Evolutionary conservation across 192 early-diverging fungal species (phyloP).

Genomic region (Backusella luteola): DNA sequence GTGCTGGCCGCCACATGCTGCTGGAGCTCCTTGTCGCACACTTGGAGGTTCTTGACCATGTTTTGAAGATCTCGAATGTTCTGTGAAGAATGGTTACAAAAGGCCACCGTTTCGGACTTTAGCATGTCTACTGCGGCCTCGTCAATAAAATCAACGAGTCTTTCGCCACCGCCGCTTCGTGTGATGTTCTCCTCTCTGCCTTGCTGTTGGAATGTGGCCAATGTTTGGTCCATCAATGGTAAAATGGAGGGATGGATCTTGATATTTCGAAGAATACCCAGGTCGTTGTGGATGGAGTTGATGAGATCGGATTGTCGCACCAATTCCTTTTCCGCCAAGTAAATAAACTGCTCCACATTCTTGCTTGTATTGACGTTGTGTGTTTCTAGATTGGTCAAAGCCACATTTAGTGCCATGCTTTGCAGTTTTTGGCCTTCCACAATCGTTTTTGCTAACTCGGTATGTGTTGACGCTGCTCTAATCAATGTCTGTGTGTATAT

Average conservation of each 20-base stretch:
- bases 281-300: slow-evolving; percentile 36
- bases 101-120: not conserved
- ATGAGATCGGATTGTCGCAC: slow-evolving; percentile 30
- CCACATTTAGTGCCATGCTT: slow-evolving; percentile 49
- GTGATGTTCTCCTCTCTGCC: not conserved
- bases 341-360: slow-evolving; percentile 41
- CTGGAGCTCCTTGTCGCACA: slow-evolving; percentile 14
- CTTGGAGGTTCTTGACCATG: slow-evolving; percentile 8
- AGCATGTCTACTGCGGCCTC: not conserved
- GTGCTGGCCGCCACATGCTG: slow-evolving; percentile 13
- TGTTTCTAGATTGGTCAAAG: slow-evolving; percentile 47
- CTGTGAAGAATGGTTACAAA: not conserved
- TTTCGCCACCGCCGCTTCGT: not conserved
- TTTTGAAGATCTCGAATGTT: slow-evolving; percentile 21
- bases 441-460: slow-evolving; percentile 37
- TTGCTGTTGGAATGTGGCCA: not conserved
- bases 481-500: slow-evolving; percentile 23
- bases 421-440: slow-evolving; percentile 48
- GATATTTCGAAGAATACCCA: slow-evolving; percentile 43
- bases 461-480: slow-evolving; percentile 36
- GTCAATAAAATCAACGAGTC: slow-evolving; percentile 17
- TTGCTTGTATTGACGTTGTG: slow-evolving; percentile 38
- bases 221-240: not conserved
- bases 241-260: slow-evolving; percentile 45
- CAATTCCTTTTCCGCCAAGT: slow-evolving; percentile 41